These are phyloP conservation scores for Ustilago sp. DNA, from an alignment of 1,284 basidiomycete genomes.

Conservation along the genomic window DNA sequence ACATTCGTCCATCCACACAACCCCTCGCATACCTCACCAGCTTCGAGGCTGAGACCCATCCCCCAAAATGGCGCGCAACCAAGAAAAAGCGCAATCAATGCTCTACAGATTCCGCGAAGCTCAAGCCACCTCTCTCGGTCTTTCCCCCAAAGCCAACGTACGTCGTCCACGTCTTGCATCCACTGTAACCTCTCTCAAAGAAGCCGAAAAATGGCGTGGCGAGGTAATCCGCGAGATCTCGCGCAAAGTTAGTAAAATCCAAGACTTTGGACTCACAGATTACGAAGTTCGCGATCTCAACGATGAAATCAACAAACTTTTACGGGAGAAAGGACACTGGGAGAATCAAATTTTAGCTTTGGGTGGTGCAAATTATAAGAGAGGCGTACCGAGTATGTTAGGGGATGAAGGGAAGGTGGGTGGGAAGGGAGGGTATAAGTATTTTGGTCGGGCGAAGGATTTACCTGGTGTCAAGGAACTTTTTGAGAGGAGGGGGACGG, in stretches of 20 bases:
- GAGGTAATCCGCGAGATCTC: conserved; percentile 94
- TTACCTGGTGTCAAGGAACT: conserved; percentile 94
- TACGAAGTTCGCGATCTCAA: conserved; percentile 96
- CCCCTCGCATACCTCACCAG: not conserved
- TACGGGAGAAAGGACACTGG: conserved; percentile 96
- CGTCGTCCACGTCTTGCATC: conserved; percentile 89
- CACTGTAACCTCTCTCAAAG: conserved; percentile 86
- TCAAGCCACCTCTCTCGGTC: conserved; percentile 92
- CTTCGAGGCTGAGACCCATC: not conserved
- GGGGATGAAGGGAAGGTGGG: conserved; percentile 85
- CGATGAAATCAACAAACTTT: conserved; percentile 95
- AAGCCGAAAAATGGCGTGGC: conserved; percentile 94
- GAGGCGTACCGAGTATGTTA: conserved; percentile 87
- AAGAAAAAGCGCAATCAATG: conserved; percentile 78
- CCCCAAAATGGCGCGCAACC: conserved; percentile 64
- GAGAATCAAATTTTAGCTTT: conserved; percentile 95
- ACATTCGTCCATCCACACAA: too few relatives aligned
- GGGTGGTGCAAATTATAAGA: conserved; percentile 94
- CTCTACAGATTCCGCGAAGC: conserved; percentile 97
- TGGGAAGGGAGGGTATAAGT: conserved; percentile 91
- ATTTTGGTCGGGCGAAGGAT: conserved; percentile 96
- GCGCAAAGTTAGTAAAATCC: conserved; percentile 96
- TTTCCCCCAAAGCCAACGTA: conserved; percentile 78
- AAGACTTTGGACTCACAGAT: conserved; percentile 91
- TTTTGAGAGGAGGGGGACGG: conserved; percentile 79